Conservation (phyloP, 306 rosid species). For the Macrotyloma uniflorum region DNA sequence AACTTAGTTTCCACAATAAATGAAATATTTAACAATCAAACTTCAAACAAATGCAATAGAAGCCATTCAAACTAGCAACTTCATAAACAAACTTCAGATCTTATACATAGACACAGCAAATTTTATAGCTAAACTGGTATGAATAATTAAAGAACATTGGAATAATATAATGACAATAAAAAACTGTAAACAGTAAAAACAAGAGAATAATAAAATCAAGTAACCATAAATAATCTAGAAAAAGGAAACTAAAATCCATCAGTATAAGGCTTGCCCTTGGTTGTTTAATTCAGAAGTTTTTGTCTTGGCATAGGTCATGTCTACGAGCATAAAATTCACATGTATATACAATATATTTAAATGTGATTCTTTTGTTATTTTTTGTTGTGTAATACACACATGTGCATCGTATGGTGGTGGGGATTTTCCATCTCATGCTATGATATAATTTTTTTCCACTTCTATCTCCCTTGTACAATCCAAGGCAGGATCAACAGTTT, state of each 20-base stretch:
- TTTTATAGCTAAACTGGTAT: not conserved
- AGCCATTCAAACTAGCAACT: slow-evolving; percentile 3
- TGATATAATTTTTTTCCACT: not conserved
- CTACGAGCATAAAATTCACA: not conserved
- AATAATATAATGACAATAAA: not conserved
- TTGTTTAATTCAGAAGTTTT: not conserved
- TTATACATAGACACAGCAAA: not conserved
- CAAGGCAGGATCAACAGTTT: not conserved
- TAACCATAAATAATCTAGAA: not conserved
- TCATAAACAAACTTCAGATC: slow-evolving; percentile 16
- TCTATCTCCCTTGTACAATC: not conserved
- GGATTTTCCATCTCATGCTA: not conserved
- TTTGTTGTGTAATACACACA: not conserved
- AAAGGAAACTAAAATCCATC: not conserved
- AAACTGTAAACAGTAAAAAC: not conserved
- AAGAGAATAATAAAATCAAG: not conserved
- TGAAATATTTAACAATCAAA: slow-evolving; percentile 22
- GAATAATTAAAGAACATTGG: slow-evolving; percentile 19
- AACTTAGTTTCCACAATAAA: slow-evolving; percentile 35
- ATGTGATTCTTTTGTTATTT: not conserved
- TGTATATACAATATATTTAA: not conserved
- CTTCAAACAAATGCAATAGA: slow-evolving; percentile 19
- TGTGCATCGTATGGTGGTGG: too few species aligned
- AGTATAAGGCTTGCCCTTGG: not conserved
- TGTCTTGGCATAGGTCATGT: not conserved